Base-by-base conservation (phyloP, 495 filamentous ascomycete species). In the Hypoxylon trugodes region DNA sequence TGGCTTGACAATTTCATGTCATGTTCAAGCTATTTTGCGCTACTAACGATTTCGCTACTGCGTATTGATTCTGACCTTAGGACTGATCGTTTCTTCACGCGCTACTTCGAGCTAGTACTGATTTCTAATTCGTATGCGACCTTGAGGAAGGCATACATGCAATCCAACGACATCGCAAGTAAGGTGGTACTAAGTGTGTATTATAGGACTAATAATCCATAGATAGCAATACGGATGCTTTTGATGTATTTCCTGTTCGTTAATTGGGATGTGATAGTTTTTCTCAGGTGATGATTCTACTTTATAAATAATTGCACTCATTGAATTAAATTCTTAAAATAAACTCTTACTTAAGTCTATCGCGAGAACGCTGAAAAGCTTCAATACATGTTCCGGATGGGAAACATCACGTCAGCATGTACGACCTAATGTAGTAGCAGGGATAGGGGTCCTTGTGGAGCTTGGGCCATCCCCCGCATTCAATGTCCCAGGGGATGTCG, bases 191-290 rank as follows among this genome's bases (percentile, higher is more conserved):
- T 22, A 26, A 21, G 21, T 2, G 26, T 66, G 62, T 66, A 69
- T 62, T 32, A 69, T 69, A 66, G 61, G 61, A 69, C 61, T 69
- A 71, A n/a, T n/a, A n/a, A 69, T 59, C 45, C 24, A 61, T 69
- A 71, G 69, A 65, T 53, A 65, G 61, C 40, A 66, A 60, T 15
- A n/a, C 35, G 62, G 56, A 48, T 41, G 22, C 8, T 25, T 42
- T 43, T 21, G 45, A 28, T 30, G 28, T 19, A 45, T 16, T 32
- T 16, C 21, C 33, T 21, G 24, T 33, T 41, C 8, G 8, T 45
- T 1, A n/a, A 0, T 25, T 43, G 4, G 28, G 28, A 4, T 30
- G 28, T 30, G 28, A 30, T 30, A 30, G 28, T 30, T n/a, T n/a
- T n/a, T n/a, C n/a, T n/a, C n/a, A n/a, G n/a, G n/a, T n/a, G n/a